phyloP scores from a whole-genome alignment of 176 grass and related monocot genomes.

The Thinopyrum elongatum region DNA sequence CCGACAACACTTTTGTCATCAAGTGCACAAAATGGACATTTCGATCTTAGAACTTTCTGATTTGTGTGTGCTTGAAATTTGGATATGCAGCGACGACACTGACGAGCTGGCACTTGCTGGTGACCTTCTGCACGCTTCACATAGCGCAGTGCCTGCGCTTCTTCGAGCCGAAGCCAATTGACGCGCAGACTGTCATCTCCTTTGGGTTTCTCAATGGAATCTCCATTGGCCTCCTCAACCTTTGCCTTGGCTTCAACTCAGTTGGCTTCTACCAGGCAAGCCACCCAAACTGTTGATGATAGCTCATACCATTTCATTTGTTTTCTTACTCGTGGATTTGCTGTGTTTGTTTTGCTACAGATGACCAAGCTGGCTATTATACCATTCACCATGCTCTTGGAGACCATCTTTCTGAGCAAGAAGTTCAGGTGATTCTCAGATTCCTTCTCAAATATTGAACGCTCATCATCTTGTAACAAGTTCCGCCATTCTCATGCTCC shows the following conservation, averaged over 20 bases:
- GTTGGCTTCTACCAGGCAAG: constrained; percentile 93
- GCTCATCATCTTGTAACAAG: not conserved
- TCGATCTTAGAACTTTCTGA: not conserved
- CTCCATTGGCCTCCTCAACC: constrained; percentile 94
- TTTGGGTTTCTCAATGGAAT: constrained; percentile 88
- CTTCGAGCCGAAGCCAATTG: constrained; percentile 86
- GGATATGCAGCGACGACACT: constrained; percentile 70
- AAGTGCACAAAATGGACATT: not conserved
- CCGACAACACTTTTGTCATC: not conserved
- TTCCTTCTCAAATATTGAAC: not conserved
- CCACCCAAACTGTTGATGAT: not conserved
- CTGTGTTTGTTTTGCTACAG: constrained; percentile 28
- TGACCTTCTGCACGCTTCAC: constrained; percentile 89
- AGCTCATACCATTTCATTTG: not conserved
- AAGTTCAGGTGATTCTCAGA: constrained; percentile 76
- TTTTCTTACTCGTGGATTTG: not conserved
- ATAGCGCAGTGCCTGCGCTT: constrained; percentile 74
- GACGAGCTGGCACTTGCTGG: constrained; percentile 95
- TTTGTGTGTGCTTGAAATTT: not conserved
- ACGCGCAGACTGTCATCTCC: constrained; percentile 62
- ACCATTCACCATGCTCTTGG: constrained; percentile 91
- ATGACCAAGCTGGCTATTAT: constrained; percentile 99
- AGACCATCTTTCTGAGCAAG: constrained; percentile 81
- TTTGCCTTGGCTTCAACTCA: constrained; percentile 97
- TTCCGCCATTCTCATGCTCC: not conserved